These are phyloP conservation scores for Paramecium sexaurelia DNA, from an alignment of 73 alveolate species.

Conservation along the genomic window DNA sequence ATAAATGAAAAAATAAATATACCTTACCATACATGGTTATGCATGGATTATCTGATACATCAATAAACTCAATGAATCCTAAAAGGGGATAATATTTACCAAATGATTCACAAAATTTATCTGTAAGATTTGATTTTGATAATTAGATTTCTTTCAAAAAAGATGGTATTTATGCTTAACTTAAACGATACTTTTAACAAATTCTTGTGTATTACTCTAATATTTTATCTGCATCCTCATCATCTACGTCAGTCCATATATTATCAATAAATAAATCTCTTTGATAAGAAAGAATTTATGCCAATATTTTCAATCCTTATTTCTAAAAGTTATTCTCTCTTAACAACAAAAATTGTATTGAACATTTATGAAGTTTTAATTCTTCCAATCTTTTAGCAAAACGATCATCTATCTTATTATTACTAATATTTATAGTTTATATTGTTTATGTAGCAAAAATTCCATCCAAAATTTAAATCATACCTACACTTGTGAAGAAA, in stretches of 20 bases:
- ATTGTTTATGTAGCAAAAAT: not conserved
- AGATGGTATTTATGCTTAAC: not conserved
- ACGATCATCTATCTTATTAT: not conserved
- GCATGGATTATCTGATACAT: conserved; percentile 16
- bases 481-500: not conserved
- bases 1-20: conserved; percentile 17
- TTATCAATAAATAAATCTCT: not conserved
- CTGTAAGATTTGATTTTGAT: not conserved
- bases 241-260: not conserved
- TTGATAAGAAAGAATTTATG: not conserved
- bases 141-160: conserved; percentile 15
- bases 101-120: conserved; percentile 42
- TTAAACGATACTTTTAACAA: not conserved
- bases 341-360: not conserved
- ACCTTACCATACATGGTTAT: conserved; percentile 48
- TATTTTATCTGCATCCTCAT: not conserved
- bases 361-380: not conserved
- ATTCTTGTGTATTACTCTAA: not conserved
- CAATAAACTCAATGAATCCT: conserved; percentile 27
- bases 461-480: not conserved
- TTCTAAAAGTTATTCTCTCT: not conserved
- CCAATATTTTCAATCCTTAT: not conserved
- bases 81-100: conserved; percentile 9
- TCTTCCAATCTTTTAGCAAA: not conserved
- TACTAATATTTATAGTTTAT: not conserved